These are phyloP conservation scores for Aspergillus candidus DNA, from an alignment of 2,329 filamentous ascomycete species.

Conservation along the genomic window DNA sequence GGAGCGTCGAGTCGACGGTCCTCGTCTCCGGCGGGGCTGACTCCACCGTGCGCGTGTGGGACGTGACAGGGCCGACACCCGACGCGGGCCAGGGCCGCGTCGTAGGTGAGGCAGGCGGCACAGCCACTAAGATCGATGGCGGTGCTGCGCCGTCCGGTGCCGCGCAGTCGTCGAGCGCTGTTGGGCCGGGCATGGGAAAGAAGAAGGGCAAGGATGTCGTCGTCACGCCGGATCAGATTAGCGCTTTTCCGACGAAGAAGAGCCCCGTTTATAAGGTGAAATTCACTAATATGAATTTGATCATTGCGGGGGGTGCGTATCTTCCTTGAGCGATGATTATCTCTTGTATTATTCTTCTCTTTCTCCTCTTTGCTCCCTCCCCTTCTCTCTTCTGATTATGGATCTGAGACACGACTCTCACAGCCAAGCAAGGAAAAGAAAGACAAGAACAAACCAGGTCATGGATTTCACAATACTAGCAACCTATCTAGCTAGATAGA, in stretches of 20 bases:
- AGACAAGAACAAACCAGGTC: too few relatives aligned
- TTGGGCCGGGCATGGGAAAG: conserved; percentile 40
- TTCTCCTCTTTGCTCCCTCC: too few relatives aligned
- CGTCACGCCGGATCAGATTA: conserved; percentile 88
- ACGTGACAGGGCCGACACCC: conserved; percentile 68
- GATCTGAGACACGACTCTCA: too few relatives aligned
- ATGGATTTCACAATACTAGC: too few relatives aligned
- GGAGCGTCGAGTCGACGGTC: conserved; percentile 86
- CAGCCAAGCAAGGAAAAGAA: too few relatives aligned
- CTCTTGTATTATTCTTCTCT: too few relatives aligned
- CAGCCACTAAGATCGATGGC: conserved; percentile 47
- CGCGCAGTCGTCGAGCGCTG: conserved; percentile 40
- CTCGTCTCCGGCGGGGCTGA: conserved; percentile 88
- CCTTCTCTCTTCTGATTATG: too few relatives aligned
- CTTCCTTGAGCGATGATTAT: conserved; percentile 39
- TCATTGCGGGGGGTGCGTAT: conserved; percentile 73
- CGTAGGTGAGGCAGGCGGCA: conserved; percentile 42
- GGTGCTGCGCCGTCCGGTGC: conserved; percentile 44
- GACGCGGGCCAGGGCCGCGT: conserved; percentile 49
- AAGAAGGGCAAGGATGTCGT: conserved; percentile 88
- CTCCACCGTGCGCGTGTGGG: conserved; percentile 90
- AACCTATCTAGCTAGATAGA: too few relatives aligned
- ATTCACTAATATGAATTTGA: conserved; percentile 92
- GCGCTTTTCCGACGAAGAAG: conserved; percentile 92
- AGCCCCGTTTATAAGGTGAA: conserved; percentile 87